Evolutionary conservation across 306 rosid genomes (phyloP), one percentile per base, ranked within the genome.

Genomic region (Begonia peltatifolia): DNA sequence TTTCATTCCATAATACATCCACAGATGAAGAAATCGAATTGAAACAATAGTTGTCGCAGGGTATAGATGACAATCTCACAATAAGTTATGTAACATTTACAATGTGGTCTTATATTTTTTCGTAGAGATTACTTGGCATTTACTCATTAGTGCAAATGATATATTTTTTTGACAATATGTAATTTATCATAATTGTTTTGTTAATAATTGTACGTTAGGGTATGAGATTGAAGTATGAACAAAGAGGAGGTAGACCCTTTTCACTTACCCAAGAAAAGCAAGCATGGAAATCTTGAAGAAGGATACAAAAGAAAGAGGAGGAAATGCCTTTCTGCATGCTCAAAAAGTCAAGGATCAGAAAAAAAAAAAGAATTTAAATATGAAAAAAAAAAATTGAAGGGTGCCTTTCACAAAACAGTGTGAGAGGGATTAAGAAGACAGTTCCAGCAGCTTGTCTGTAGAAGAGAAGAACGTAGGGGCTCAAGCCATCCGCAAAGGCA

Each of bases 201-300:
- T 23, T 12, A 4, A 2, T 6, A n/a, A n/a, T n/a, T n/a, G n/a
- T n/a, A 46, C 23, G 14, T 10, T 35, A 9, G 54, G 14, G 8
- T 2, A 52, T 49, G 48, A 9, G 35, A 9, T 18, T 41, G 38
- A 38, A 15, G n/a, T 3, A 54, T 9, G 15, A 2, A 54, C 15
- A 0, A 11, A 16, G 42, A 38, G 13, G 1, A 3, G 12, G 43
- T 41, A 0, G 0, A 2, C 10, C 17, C 14, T 14, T 54, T 38
- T 9, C 49, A 35, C 47, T 38, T 70, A 87, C 96, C 96, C 96
- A 17, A 66, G 50, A 22, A 84, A 64, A n/a, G 96, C 72, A 53
- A 81, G 63, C 55, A 79, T 64, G 52, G 79, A 87, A 60, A 84
- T 81, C 76, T 79, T 77, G 94, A 79, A 71, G 70, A 84, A 72